Conservation (phyloP, 106 monocot species). For the Dioscorea dumetorum region DNA sequence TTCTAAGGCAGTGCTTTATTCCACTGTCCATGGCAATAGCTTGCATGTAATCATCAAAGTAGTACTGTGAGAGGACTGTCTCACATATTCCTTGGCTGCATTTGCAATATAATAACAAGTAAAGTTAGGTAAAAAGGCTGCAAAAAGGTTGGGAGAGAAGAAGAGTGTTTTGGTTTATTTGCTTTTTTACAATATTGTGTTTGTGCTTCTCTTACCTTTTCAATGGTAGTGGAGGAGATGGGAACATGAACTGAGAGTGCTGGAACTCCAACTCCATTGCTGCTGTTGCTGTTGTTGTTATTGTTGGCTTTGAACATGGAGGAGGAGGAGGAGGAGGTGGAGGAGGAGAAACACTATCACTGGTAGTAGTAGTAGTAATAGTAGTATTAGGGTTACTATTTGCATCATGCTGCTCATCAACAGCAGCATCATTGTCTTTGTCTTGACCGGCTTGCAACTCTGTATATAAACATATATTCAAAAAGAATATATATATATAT, state of each 20-base stretch:
- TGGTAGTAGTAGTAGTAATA: too few species aligned
- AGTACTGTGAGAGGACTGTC: conserved; percentile 9
- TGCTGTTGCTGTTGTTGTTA: too few species aligned
- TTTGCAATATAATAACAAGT: conserved; percentile 5
- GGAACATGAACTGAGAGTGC: too few species aligned
- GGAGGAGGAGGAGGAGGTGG: too few species aligned
- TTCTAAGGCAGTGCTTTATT: conserved; percentile 32
- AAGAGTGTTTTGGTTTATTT: neutral
- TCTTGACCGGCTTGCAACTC: conserved; percentile 30
- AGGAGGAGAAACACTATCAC: neutral
- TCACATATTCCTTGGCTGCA: conserved; percentile 29
- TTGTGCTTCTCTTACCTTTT: conserved; percentile 39
- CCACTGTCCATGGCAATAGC: conserved; percentile 23
- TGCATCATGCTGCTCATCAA: conserved; percentile 12
- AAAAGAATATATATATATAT: too few species aligned
- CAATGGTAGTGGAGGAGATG: neutral
- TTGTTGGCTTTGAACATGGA: conserved; percentile 26
- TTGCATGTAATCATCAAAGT: conserved; percentile 31
- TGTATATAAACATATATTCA: conserved; percentile 7
- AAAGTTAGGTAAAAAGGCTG: conserved; percentile 2
- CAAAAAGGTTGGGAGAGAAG: neutral
- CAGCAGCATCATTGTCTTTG: conserved; percentile 19
- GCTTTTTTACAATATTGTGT: neutral
- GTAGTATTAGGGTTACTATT: too few species aligned
- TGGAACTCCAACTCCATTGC: too few species aligned